These are phyloP conservation scores for Paracoccidioides lutzii DNA, from an alignment of 2,329 filamentous ascomycete genomes.

Conservation along the genomic window DNA sequence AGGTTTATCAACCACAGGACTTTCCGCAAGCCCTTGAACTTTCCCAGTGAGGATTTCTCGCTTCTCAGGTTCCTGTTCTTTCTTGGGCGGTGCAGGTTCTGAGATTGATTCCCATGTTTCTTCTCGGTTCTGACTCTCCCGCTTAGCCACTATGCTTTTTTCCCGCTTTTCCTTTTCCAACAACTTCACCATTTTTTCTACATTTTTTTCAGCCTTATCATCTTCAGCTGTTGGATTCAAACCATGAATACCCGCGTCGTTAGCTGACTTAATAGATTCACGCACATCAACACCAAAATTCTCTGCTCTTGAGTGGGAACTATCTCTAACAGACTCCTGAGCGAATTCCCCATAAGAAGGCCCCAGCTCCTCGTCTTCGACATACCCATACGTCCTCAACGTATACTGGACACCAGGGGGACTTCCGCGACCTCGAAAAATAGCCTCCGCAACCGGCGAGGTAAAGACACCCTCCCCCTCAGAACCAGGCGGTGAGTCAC, in stretches of 20 bases:
- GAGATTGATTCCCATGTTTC: not conserved
- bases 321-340: not conserved
- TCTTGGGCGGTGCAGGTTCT: not conserved
- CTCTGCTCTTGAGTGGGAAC: not conserved
- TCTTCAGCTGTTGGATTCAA: not conserved
- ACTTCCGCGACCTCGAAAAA: slow-evolving; percentile 12
- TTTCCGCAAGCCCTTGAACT: not conserved
- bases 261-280: slow-evolving; percentile 13
- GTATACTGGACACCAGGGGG: slow-evolving; percentile 6
- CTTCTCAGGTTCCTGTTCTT: not conserved
- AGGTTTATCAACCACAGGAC: not conserved
- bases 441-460: not conserved
- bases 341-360: slow-evolving; percentile 3
- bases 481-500: slow-evolving; percentile 19
- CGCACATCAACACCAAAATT: not conserved
- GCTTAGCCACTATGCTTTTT: slow-evolving; percentile 31
- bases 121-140: slow-evolving; percentile 18
- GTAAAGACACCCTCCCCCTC: slow-evolving; percentile 2
- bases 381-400: slow-evolving; percentile 9
- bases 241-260: not conserved
- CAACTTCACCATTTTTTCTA: slow-evolving; percentile 1
- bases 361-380: slow-evolving; percentile 7
- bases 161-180: slow-evolving; percentile 17
- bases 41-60: not conserved
- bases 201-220: not conserved